Percentiles rank a stretch among this genome's conserved stretches.
Conservation (phyloP, 2,329 filamentous ascomycete species). For the Ophiostoma montium region DNA sequence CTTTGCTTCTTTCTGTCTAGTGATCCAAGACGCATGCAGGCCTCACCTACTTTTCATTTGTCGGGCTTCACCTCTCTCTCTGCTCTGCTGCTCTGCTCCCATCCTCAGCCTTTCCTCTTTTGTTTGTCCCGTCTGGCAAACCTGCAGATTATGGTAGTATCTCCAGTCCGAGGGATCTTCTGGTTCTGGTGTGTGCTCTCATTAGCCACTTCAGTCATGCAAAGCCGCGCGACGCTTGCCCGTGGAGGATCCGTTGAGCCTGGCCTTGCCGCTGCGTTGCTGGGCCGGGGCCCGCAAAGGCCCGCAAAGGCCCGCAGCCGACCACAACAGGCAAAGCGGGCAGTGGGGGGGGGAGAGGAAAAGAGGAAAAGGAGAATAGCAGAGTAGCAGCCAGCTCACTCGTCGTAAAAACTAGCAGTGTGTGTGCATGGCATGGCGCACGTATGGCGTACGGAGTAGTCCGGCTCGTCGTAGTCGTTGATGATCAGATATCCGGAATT, state of each 20-base stretch:
- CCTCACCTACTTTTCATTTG: background rate
- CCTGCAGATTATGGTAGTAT: slow-evolving; percentile 1
- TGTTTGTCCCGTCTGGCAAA: background rate
- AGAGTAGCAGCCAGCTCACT: background rate
- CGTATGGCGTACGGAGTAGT: too few species aligned
- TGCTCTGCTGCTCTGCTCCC: background rate
- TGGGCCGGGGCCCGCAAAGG: background rate
- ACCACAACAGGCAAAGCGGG: slow-evolving; percentile 8
- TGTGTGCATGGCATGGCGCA: too few species aligned
- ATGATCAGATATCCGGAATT: too few species aligned
- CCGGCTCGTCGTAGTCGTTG: too few species aligned
- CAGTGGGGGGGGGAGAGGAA: background rate
- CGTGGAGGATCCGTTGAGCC: too few species aligned
- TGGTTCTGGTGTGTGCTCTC: background rate
- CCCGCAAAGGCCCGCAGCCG: slow-evolving; percentile 4
- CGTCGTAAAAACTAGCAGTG: too few species aligned
- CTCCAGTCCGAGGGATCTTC: background rate
- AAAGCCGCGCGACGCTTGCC: too few species aligned
- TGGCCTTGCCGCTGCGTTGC: background rate
- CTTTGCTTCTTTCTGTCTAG: background rate
- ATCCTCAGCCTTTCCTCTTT: background rate
- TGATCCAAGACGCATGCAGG: background rate
- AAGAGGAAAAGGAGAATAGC: background rate
- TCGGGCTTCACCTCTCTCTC: background rate
- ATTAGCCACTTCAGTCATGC: too few species aligned